phyloP scores from a whole-genome alignment of 1,139 yeast genomes.

The Candida smagusa region DNA sequence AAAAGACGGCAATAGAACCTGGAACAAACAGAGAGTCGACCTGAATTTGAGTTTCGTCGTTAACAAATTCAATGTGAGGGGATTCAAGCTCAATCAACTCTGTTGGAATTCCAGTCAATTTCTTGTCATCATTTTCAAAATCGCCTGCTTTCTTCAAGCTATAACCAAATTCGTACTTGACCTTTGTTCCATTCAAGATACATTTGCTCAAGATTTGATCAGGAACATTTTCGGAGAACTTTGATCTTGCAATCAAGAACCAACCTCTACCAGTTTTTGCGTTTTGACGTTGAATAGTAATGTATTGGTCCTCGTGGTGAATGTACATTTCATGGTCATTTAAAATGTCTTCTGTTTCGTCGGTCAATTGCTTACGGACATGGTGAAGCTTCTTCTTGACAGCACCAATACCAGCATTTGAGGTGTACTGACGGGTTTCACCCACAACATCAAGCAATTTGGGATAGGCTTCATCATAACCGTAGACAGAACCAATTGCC shows the following conservation, averaged over 20 bases:
- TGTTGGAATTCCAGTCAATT: slow-evolving; percentile 63
- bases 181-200: slow-evolving; percentile 63
- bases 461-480: slow-evolving; percentile 92
- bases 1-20: slow-evolving; percentile 84
- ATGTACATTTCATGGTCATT: slow-evolving; percentile 90
- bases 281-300: slow-evolving; percentile 84
- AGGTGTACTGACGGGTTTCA: slow-evolving; percentile 64
- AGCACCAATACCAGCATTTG: slow-evolving; percentile 63
- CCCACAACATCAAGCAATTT: slow-evolving; percentile 74
- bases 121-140: slow-evolving; percentile 33
- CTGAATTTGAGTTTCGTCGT: slow-evolving; percentile 47
- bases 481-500: slow-evolving; percentile 92
- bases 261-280: slow-evolving; percentile 85
- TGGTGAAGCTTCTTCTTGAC: slow-evolving; percentile 61
- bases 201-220: slow-evolving; percentile 60
- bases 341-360: slow-evolving; percentile 57
- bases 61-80: slow-evolving; percentile 46
- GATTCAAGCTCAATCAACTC: slow-evolving; percentile 50
- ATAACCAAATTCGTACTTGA: slow-evolving; percentile 58
- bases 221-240: slow-evolving; percentile 48
- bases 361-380: slow-evolving; percentile 60
- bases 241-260: slow-evolving; percentile 84
- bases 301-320: slow-evolving; percentile 89
- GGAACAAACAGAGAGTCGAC: slow-evolving; percentile 64
- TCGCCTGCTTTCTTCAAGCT: slow-evolving; percentile 55